Evolutionary conservation across 2,329 filamentous ascomycete species (phyloP).

Genomic region (Teratosphaeria viscida): DNA sequence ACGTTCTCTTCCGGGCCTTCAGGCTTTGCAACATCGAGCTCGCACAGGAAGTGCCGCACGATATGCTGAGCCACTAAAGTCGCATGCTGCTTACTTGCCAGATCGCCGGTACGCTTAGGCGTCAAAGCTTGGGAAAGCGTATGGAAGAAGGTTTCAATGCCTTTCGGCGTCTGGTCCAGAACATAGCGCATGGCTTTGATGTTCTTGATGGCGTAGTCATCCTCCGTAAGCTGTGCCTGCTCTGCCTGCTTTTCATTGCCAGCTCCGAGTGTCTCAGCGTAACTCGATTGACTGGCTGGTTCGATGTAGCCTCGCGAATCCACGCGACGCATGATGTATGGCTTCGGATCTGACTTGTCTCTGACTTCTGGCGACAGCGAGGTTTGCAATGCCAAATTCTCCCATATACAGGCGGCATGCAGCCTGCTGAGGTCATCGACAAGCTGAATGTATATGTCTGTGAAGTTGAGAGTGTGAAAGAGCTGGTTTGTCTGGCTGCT

Average conservation of each 20-base stretch:
- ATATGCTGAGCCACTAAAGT: slow-evolving; percentile 56
- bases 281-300: slow-evolving; percentile 8
- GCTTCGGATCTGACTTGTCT: slow-evolving; percentile 33
- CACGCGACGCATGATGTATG: slow-evolving; percentile 18
- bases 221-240: slow-evolving; percentile 5
- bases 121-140: slow-evolving; percentile 73
- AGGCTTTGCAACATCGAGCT: slow-evolving; percentile 15
- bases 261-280: neutral
- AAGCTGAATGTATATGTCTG: slow-evolving; percentile 69
- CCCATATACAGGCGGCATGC: slow-evolving; percentile 69
- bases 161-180: slow-evolving; percentile 65
- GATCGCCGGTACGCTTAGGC: slow-evolving; percentile 57
- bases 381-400: slow-evolving; percentile 67
- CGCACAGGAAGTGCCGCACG: slow-evolving; percentile 45
- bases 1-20: slow-evolving; percentile 11
- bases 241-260: neutral
- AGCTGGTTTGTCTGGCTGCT: slow-evolving; percentile 52
- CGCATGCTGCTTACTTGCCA: slow-evolving; percentile 51
- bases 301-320: slow-evolving; percentile 21
- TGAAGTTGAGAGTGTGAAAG: slow-evolving; percentile 69
- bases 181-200: slow-evolving; percentile 66
- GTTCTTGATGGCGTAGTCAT: slow-evolving; percentile 52
- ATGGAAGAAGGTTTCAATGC: slow-evolving; percentile 78
- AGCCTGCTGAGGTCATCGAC: slow-evolving; percentile 67
- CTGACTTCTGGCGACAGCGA: slow-evolving; percentile 62